Base-by-base conservation (phyloP, 2,329 filamentous ascomycete genomes). In the Paecilomyces niveus region DNA sequence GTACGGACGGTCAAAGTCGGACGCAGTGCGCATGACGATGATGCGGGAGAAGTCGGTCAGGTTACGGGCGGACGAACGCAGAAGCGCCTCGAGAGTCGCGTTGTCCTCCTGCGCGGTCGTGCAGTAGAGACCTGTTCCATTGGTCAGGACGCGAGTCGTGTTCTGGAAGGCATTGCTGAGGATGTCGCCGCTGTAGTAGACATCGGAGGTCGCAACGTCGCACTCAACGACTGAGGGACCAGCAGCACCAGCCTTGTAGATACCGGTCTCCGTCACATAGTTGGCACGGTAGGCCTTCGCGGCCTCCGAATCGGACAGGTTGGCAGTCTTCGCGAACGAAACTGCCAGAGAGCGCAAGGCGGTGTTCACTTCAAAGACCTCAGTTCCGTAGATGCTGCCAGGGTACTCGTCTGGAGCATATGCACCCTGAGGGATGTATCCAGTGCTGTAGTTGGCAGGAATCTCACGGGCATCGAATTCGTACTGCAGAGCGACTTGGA, bases 401-500 rank as follows among this genome's bases (percentile, higher is more conserved):
- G 87, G 86, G 61, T 86, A 87, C 53, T 85, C 70, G 52, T 79
- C 71, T 0, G 87, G 85, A 5, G 68, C 64, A 24, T 77, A 70
- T 22, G 80, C 77, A 15, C 86, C 88, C 65, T 84, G 85, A 1
- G 86, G 82, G 31, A 91, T 78, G 69, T 91, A 91, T 4, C 88
- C 87, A 0, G 86, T 88, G 0, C 80, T 76, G 73, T 81, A 90
- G 70, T 85, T 86, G 1, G 68, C 67, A 0, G 87, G 86, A 33
- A 89, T 82, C 61, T 90, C 87, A 33, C 88, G 82, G 1, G 83
- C 76, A 64, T 91, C 88, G 61, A 92, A 83, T 71, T 92, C 89
- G 63, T 90, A 89, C 70, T 92, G 88, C 56, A 91, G 76, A 0
- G 85, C 88, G 2, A 90, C 87, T 68, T 92, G 89, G 4, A 92